phyloP scores from a whole-genome alignment of 441 rosid species.

The Breynia disticha region DNA sequence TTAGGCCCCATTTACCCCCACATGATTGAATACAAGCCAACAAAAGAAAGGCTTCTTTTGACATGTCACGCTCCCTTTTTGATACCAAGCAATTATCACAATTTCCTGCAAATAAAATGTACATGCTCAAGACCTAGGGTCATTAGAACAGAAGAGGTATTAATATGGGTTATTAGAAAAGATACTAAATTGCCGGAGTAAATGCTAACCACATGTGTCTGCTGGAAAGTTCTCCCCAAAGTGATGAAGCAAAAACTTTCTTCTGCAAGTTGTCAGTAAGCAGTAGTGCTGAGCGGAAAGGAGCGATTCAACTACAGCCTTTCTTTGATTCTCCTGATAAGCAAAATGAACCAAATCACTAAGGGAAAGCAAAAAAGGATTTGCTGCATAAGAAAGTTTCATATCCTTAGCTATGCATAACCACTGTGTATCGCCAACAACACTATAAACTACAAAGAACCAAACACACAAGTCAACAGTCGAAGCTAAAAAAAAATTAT shows the following conservation, averaged over 20 bases:
- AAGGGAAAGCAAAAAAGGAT: too few species aligned
- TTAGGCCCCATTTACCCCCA: constrained; percentile 41
- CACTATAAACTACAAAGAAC: too few species aligned
- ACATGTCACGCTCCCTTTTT: constrained; percentile 33
- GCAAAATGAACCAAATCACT: neutral
- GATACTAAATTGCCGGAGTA: neutral
- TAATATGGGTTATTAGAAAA: too few species aligned
- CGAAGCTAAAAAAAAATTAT: neutral
- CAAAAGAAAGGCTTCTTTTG: constrained; percentile 38
- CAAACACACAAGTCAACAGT: neutral
- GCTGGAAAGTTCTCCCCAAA: constrained; percentile 32
- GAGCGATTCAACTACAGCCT: constrained; percentile 30
- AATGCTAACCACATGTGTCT: constrained; percentile 34
- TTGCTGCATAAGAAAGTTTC: too few species aligned
- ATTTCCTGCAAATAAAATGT: constrained; percentile 28
- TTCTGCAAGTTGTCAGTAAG: constrained; percentile 34
- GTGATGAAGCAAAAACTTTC: constrained; percentile 40
- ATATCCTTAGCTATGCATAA: too few species aligned
- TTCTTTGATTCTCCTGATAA: constrained; percentile 34
- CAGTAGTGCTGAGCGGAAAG: constrained; percentile 36
- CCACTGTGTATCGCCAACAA: too few species aligned
- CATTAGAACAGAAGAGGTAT: too few species aligned
- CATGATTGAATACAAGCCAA: constrained; percentile 33
- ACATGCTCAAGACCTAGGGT: neutral
- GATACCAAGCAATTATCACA: constrained; percentile 38